These are phyloP conservation scores for Geotrichum bryndzae DNA, from an alignment of 1,139 yeast species.

Conservation along the genomic window DNA sequence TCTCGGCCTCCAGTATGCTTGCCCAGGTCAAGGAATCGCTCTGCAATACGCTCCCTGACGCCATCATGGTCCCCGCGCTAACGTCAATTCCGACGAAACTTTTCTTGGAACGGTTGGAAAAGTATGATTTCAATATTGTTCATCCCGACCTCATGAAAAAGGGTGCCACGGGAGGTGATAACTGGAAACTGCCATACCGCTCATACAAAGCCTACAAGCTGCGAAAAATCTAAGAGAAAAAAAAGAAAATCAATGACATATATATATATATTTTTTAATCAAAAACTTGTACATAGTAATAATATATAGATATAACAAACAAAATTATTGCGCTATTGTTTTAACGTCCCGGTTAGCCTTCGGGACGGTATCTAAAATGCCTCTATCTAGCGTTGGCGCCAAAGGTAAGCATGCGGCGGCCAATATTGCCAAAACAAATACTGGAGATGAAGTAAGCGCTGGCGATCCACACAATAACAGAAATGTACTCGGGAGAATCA, in stretches of 20 bases:
- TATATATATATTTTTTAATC: not conserved
- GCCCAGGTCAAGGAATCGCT: constrained; percentile 36
- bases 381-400: constrained; percentile 8
- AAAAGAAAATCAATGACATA: not conserved
- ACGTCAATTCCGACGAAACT: constrained; percentile 58
- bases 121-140: constrained; percentile 57
- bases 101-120: constrained; percentile 56
- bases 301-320: not conserved
- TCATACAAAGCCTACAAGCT: constrained; percentile 50
- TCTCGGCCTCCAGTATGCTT: constrained; percentile 58
- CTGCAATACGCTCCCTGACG: constrained; percentile 50
- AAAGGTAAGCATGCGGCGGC: constrained; percentile 43
- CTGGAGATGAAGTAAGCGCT: constrained; percentile 65
- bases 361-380: not conserved
- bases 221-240: constrained; percentile 35
- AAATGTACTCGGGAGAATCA: constrained; percentile 25
- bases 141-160: constrained; percentile 33
- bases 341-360: not conserved
- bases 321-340: not conserved
- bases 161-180: constrained; percentile 39
- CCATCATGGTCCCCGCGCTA: constrained; percentile 51
- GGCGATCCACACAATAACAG: constrained; percentile 45
- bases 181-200: constrained; percentile 70
- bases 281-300: not conserved
- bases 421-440: constrained; percentile 64